Evolutionary conservation across 345 rosid genomes (phyloP).

Genomic region (Arabis hirsuta): DNA sequence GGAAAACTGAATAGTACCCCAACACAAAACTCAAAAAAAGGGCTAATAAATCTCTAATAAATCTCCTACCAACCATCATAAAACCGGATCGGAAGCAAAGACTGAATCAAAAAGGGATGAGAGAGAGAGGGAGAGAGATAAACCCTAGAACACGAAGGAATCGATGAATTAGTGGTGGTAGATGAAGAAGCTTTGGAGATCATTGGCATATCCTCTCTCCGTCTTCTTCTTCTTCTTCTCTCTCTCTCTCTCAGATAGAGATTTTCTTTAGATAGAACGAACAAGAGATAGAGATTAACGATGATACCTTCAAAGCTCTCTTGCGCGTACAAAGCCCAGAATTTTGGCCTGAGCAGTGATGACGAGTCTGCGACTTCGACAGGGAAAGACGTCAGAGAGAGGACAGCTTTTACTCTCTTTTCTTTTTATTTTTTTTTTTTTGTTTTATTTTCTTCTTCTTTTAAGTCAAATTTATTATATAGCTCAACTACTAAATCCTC

Average conservation of each 20-base stretch:
- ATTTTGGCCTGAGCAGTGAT: constrained; percentile 42
- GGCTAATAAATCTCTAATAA: constrained; percentile 26
- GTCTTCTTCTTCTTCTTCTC: background rate
- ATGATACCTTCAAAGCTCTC: constrained; percentile 18
- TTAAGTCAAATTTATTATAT: constrained; percentile 27
- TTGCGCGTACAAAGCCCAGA: constrained; percentile 25
- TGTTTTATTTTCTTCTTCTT: background rate
- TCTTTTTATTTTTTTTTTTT: background rate
- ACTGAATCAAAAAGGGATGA: background rate
- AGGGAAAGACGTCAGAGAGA: constrained; percentile 43
- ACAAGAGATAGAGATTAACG: constrained; percentile 14
- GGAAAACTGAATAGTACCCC: constrained; percentile 1
- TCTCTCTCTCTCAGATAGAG: constrained; percentile 12
- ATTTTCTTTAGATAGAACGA: constrained; percentile 16
- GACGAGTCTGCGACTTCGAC: constrained; percentile 49
- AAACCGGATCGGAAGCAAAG: constrained; percentile 27
- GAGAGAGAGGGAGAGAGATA: constrained; percentile 20
- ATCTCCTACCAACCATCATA: constrained; percentile 35
- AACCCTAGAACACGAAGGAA: constrained; percentile 73
- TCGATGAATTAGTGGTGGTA: constrained; percentile 63
- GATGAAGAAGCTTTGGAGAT: constrained; percentile 85
- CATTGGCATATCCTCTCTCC: constrained; percentile 52
- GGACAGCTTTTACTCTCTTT: constrained; percentile 29
- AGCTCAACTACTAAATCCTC: constrained; percentile 33
- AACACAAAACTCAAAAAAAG: background rate